phyloP scores from a whole-genome alignment of 257 asterid species.

The Penstemon barbatus region DNA sequence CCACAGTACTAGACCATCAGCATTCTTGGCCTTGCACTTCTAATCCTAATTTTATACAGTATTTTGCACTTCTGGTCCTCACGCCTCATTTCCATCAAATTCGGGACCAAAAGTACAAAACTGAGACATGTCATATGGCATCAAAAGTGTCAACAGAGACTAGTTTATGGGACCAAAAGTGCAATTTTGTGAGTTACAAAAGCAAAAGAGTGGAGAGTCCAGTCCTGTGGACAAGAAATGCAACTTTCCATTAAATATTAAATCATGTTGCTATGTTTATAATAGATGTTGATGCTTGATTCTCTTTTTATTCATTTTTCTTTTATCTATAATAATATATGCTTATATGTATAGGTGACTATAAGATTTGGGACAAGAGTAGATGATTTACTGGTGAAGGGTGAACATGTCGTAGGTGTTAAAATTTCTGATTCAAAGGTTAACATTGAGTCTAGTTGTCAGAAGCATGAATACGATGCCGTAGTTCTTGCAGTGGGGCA shows the following conservation, averaged over 20 bases:
- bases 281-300: slow-evolving; percentile 12
- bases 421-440: slow-evolving; percentile 62
- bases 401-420: slow-evolving; percentile 64
- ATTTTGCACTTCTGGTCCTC: too few relatives aligned
- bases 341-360: slow-evolving; percentile 56
- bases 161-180: too few relatives aligned
- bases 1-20: too few relatives aligned
- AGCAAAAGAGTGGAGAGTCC: too few relatives aligned
- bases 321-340: slow-evolving; percentile 22
- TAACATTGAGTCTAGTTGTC: slow-evolving; percentile 30
- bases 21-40: too few relatives aligned
- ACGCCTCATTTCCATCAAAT: too few relatives aligned
- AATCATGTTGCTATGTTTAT: slow-evolving; percentile 12
- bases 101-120: too few relatives aligned
- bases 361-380: slow-evolving; percentile 85
- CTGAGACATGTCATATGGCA: too few relatives aligned
- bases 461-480: slow-evolving; percentile 70
- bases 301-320: slow-evolving; percentile 21
- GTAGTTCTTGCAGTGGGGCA: slow-evolving; percentile 97
- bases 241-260: slow-evolving; percentile 26
- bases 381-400: slow-evolving; percentile 79
- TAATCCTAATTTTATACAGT: too few relatives aligned
- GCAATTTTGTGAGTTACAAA: too few relatives aligned
- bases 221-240: neutral
- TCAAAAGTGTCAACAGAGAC: too few relatives aligned